Conservation (phyloP, 129 eudicot genomes). For the Flaveria ramosissima region DNA sequence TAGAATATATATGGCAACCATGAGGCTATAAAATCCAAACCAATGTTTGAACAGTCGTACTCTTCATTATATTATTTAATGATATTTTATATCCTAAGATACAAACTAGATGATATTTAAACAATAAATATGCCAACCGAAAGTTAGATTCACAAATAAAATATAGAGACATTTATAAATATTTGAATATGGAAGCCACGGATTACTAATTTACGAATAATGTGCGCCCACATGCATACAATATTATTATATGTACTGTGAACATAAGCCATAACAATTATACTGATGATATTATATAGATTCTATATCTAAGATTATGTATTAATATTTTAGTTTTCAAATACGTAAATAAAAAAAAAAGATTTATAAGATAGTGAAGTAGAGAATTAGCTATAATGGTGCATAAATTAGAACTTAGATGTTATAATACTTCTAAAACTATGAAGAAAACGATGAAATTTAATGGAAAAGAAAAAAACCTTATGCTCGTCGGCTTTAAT, state of each 20-base stretch:
- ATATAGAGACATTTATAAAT: not conserved
- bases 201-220: constrained; percentile 2
- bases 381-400: no score
- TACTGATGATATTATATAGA: not conserved
- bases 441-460: no score
- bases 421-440: no score
- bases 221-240: not conserved
- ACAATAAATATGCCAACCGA: not conserved
- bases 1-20: constrained; percentile 27
- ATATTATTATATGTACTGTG: not conserved
- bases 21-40: constrained; percentile 16
- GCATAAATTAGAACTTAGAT: no score
- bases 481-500: no score
- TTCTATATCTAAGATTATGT: not conserved
- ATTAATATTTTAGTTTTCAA: not conserved
- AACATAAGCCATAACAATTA: not conserved
- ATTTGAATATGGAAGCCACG: not conserved
- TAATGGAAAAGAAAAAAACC: no score
- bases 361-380: not conserved
- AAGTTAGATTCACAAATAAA: not conserved
- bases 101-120: not conserved
- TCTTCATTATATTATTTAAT: not conserved
- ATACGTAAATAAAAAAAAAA: not conserved
- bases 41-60: not conserved
- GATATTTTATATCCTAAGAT: not conserved